Evolutionary conservation across 768 basidiomycete genomes (phyloP), one percentile per base, ranked within the genome.

Genomic region (Lyophyllum atratum): DNA sequence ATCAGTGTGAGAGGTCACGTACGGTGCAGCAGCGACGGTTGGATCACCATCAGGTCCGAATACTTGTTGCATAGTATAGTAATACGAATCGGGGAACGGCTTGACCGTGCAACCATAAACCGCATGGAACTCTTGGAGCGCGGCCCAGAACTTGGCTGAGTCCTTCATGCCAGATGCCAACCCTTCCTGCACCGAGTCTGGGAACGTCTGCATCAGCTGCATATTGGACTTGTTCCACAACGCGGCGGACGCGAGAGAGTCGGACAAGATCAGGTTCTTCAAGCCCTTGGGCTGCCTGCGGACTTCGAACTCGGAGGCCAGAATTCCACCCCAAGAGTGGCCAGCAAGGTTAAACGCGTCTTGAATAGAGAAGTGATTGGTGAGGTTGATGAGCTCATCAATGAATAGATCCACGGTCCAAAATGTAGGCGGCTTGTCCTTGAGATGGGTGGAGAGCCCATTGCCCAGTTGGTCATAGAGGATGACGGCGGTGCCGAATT

Each of bases 301-400:
- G 34, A 73, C 67, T 7, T 62, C 78, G 48, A 76, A 80, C 37
- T 79, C 73, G 5, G 70, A 59, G 0, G 70, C 81, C 9, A 85
- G 70, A 69, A 82, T 82, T 1, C 78, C 83, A 12, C 85, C 85
- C 84, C 84, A 84, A 4, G 81, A 84, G 47, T 85, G 84, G 0
- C 85, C 85, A 1, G 77, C 59, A 1, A 85, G 63, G 59, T 78
- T 73, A 63, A 76, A 85, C n/a, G 64, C 59, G 5, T 66, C 61
- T 9, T 64, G 42, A 56, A 85, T 75, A 0, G 68, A 73, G 19
- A 86, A 69, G 21, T 79, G 60, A 4, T 60, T 44, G 22, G 85
- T 51, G 9, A 86, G 59, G 51, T 82, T 84, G 25, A 74, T 73
- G 31, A 86, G 78, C 70, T 86, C 81, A 40, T 78, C 78, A 52